These are phyloP conservation scores for Fusarium stilboides DNA, from an alignment of 2,329 filamentous ascomycete species.

Conservation along the genomic window DNA sequence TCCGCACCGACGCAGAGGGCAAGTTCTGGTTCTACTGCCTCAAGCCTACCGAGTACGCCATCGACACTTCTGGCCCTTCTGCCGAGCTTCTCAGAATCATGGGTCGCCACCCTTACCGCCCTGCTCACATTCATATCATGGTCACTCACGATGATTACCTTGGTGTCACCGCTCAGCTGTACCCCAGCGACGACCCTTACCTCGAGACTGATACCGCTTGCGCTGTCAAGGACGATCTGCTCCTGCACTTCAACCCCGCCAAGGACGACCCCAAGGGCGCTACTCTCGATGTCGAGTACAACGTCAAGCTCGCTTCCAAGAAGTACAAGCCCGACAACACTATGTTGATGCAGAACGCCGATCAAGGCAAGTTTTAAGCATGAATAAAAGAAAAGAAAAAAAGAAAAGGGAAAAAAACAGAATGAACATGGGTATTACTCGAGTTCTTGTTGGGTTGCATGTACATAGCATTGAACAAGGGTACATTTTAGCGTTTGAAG, in stretches of 20 bases:
- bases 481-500: conserved; percentile 33
- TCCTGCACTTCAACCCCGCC: conserved; percentile 66
- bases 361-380: conserved; percentile 48
- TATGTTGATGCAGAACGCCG: conserved; percentile 51
- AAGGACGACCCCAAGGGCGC: conserved; percentile 56
- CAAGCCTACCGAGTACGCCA: conserved; percentile 80
- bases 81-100: conserved; percentile 61
- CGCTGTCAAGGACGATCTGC: conserved; percentile 67
- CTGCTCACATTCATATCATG: conserved; percentile 68
- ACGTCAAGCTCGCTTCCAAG: conserved; percentile 62
- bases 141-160: conserved; percentile 76
- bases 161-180: conserved; percentile 82
- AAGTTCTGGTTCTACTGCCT: conserved; percentile 83
- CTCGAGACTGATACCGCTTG: conserved; percentile 66
- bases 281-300: conserved; percentile 58
- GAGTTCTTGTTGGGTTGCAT: not conserved
- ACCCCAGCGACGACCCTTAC: conserved; percentile 78
- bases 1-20: conserved; percentile 78
- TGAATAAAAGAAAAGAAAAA: not conserved
- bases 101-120: conserved; percentile 65
- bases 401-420: not conserved
- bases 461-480: conserved; percentile 16
- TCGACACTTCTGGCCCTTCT: conserved; percentile 73
- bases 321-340: conserved; percentile 58
- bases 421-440: not conserved